phyloP scores from a whole-genome alignment of 148 eudicot species.

The Fagopyrum homotropicum region DNA sequence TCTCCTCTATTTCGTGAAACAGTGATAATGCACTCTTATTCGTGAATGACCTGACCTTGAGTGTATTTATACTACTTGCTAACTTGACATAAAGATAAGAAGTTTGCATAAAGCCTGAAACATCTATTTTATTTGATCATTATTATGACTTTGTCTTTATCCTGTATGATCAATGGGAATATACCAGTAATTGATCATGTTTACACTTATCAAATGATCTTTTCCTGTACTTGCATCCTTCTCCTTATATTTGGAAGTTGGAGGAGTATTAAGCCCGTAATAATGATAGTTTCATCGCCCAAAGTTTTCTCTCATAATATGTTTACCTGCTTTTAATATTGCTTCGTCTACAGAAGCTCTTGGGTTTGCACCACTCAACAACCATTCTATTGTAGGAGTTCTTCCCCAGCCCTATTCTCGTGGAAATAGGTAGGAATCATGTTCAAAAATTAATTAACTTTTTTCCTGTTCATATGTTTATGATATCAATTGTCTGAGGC shows the following conservation, averaged over 20 bases:
- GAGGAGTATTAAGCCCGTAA: neutral
- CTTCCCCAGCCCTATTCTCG: conserved; percentile 79
- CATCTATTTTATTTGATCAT: neutral
- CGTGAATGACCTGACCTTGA: neutral
- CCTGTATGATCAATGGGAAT: neutral
- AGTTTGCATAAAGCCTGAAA: neutral
- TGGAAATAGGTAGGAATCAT: conserved; percentile 56
- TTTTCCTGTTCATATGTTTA: conserved; percentile 15
- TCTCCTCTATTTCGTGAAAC: neutral
- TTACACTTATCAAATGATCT: neutral
- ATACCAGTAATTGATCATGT: neutral
- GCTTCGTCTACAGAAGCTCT: conserved; percentile 60
- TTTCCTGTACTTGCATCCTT: neutral
- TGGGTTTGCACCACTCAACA: conserved; percentile 43
- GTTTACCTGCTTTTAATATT: conserved; percentile 4
- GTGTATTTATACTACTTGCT: neutral
- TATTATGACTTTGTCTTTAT: neutral
- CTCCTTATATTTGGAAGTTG: neutral
- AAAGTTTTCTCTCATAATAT: neutral
- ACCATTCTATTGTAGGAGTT: conserved; percentile 72
- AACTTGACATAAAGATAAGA: neutral
- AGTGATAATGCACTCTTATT: neutral
- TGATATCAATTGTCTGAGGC: conserved; percentile 14
- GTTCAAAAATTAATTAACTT: conserved; percentile 18
- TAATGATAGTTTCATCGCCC: neutral